Evolutionary conservation across 2,329 filamentous ascomycete genomes (phyloP), one percentile per base, ranked within the genome.

Genomic region (Pseudogymnoascus sp.): DNA sequence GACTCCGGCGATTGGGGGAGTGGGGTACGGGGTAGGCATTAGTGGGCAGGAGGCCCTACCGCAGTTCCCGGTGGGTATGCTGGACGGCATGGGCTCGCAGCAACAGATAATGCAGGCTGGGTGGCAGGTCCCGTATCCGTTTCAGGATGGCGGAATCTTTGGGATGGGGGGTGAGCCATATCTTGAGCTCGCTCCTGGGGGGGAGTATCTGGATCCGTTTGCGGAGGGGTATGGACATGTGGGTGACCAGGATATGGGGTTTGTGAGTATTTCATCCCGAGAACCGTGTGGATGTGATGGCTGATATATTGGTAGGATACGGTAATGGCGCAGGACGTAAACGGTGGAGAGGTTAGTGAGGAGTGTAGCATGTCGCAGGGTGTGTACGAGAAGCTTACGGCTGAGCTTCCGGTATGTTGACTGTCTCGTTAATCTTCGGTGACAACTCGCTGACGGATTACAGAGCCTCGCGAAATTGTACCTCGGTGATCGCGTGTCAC

Each of bases 61-160:
- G 2, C 38, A 62, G 24, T 35, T 22, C 22, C 22, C 26, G 10
- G 40, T 10, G 16, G 40, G 26, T 7, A 7, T 8, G 10, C 12
- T 37, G 40, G 12, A 22, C 56, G 50, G 10, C 10, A n/a, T 31
- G 8, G 46, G 50, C 50, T n/a, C 38, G 5, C 60, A 62, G 24
- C 38, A 46, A 19, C 24, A 46, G 14, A 33, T 53, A 11, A 56
- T 62, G 16, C 50, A 43, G 5, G 16, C 50, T 16, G 50, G 50
- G 10, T 31, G 26, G 33, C 40, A 62, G 41, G 14, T 62, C 6
- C 60, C 60, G 6, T 62, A 53, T 22, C 60, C 60, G 7, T 62
- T 62, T 35, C 41, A 62, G 12, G 60, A 62, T 33, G 60, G 60
- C 14, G 60, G 60, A 14, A 62, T 62, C 28, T 62, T 62, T 53